Base-by-base conservation (phyloP, 192 early-diverging fungal genomes). In the Podila epigama region DNA sequence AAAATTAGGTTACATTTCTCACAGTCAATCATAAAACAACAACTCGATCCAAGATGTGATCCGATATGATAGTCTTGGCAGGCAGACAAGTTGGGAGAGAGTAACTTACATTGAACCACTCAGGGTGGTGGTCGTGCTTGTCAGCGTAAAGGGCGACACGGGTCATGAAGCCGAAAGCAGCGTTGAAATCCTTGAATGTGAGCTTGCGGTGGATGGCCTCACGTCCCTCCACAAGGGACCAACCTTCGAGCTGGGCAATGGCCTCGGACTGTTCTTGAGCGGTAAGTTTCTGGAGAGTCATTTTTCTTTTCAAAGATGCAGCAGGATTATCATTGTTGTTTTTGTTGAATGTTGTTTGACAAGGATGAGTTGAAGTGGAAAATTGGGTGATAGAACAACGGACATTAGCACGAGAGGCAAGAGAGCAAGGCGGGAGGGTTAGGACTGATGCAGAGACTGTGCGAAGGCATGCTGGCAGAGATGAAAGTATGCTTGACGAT, bases 161-260 rank as follows among this genome's bases (percentile, higher is more conserved):
- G 11, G 94, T 88, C 97, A 99, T 99, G 82, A 99, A 99, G 6
- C 90, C 92, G 85, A 95, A 99, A 7, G 95, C 95, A 53, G 88
- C 85, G 80, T 85, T 89, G 71, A 99, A 99, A 71, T 93, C 87
- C 50, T 86, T 79, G 82, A 97, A 97, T 44, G 41, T 36, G 73
- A 94, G 95, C 18, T 84, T 85, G 79, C 93, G 95, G 59, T 85
- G 78, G 62, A 92, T 91, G 27, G 89, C 90, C 64, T 94, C 93
- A 37, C 92, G 85, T 12, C 80, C 82, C 20, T 81, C 65, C 15
- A 84, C 86, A n/a, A 92, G 51, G 42, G 68, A 67, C 93, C 93
- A 94, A 52, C 83, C 88, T 37, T 39, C 37, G 29, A 79, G 66
- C n/a, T 75, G 51, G 28, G 52, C 81, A 51, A 70, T 78, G 68